These are phyloP conservation scores for Aphanocladium album DNA, from an alignment of 2,329 filamentous ascomycete species.

Conservation along the genomic window DNA sequence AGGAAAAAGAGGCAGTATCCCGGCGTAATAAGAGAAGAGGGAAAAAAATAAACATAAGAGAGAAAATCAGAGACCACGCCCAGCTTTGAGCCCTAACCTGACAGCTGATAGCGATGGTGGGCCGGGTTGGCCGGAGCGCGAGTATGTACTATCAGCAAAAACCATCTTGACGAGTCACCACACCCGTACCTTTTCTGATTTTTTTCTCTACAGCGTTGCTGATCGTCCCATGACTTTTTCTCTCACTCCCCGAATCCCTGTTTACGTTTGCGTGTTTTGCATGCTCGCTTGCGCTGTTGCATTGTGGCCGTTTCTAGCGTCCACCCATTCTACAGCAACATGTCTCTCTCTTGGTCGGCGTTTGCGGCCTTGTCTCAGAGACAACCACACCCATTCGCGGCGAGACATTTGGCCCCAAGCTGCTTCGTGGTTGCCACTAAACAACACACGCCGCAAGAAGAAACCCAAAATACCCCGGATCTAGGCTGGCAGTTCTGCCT, in stretches of 20 bases:
- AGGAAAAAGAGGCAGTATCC: background rate
- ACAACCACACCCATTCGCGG: background rate
- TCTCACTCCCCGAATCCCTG: background rate
- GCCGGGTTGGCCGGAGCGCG: background rate
- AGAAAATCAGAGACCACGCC: background rate
- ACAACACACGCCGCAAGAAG: background rate
- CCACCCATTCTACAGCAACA: background rate
- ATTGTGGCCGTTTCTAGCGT: background rate
- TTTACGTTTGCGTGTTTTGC: slow-evolving; percentile 1
- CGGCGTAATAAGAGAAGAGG: background rate
- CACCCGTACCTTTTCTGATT: background rate
- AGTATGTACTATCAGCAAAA: slow-evolving; percentile 7
- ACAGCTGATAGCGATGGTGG: slow-evolving; percentile 6
- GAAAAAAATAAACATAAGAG: background rate
- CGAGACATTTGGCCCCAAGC: background rate
- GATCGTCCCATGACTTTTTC: background rate
- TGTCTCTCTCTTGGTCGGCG: background rate
- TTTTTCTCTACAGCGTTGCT: background rate
- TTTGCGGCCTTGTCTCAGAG: background rate
- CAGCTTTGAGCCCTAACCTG: background rate
- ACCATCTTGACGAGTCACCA: slow-evolving; percentile 1
- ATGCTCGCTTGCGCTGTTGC: background rate
- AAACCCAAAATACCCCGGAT: slow-evolving; percentile 6
- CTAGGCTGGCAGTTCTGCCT: background rate
- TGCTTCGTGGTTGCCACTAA: background rate